Evolutionary conservation across 305 asterid species (phyloP), one percentile per base, ranked within the genome.

Genomic region (Fraxinus albicans): DNA sequence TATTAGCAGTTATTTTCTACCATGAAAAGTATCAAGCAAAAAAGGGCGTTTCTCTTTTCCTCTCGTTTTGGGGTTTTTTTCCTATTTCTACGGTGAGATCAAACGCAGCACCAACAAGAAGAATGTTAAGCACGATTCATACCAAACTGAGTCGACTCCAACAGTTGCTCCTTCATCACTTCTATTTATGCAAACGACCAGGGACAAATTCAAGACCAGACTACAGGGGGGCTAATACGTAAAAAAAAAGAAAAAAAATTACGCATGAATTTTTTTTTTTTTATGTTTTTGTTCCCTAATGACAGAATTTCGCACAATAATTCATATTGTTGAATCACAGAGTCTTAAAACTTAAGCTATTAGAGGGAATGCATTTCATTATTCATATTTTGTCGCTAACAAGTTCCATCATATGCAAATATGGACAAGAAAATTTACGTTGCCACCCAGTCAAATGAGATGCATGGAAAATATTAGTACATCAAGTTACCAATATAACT

Each of bases 11-110:
- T 19, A 53, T 87, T 3, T 44, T 87, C 40, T 87, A 44, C 77
- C 77, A 84, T 1, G 90, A 77, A 55, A 88, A 73, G 36, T 86
- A 86, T 44, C 70, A 80, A 5, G 79, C 67, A 5, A 89, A 88
- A 76, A 88, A 88, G 53, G 88, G 73, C 0, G 77, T 86, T 21
- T n/a, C 88, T 3, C 87, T 88, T 53, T 55, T 67, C 70, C 89
- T 88, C 31, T 88, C 86, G 23, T 76, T 84, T 10, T 88, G 89
- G 90, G 89, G 90, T n/a, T 86, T 88, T 65, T 80, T 58, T 88
- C 90, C 6, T 86, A 88, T 44, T 86, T 86, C 80, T 88, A 80
- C 7, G 88, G 89, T 4, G 86, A 84, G 81, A 35, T 63, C n/a
- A 84, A 76, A 25, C 78, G 79, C 80, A 77, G 15, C 44, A 86